Percentiles rank a stretch among this genome's conserved stretches.
These are phyloP conservation scores for Terfezia claveryi DNA, from an alignment of 495 filamentous ascomycete species.

Conservation along the genomic window DNA sequence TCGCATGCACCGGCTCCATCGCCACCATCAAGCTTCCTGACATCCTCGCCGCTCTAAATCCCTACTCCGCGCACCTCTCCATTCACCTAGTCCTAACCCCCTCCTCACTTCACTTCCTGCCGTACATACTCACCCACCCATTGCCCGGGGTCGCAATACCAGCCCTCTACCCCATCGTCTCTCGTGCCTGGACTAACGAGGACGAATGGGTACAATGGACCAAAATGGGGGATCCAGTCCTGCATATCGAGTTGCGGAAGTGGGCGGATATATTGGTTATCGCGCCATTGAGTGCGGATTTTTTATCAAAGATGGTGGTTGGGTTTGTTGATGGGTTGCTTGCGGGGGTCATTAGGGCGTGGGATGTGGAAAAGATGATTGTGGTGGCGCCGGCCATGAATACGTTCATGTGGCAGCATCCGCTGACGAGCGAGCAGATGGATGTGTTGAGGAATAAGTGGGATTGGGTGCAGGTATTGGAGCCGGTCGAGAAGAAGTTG, in stretches of 20 bases:
- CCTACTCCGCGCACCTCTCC: constrained; percentile 31
- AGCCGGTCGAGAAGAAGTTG: constrained; percentile 44
- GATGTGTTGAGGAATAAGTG: constrained; percentile 28
- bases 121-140: constrained; percentile 42
- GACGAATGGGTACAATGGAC: constrained; percentile 50
- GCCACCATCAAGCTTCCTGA: constrained; percentile 77
- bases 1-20: constrained; percentile 56
- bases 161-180: constrained; percentile 32
- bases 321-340: constrained; percentile 50
- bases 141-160: constrained; percentile 24
- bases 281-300: constrained; percentile 59
- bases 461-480: constrained; percentile 58
- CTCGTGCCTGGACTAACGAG: constrained; percentile 28
- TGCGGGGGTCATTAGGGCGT: constrained; percentile 55
- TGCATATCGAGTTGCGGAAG: constrained; percentile 66
- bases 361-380: constrained; percentile 47
- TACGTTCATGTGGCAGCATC: constrained; percentile 77
- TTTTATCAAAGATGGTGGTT: constrained; percentile 49
- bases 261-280: constrained; percentile 68
- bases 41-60: constrained; percentile 38
- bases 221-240: constrained; percentile 32
- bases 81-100: constrained; percentile 60
- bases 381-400: constrained; percentile 64
- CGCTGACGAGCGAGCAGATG: constrained; percentile 51
- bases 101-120: constrained; percentile 48